Conservation (phyloP, 202 grass and related monocot species). For the Cymbopogon flexuosus region DNA sequence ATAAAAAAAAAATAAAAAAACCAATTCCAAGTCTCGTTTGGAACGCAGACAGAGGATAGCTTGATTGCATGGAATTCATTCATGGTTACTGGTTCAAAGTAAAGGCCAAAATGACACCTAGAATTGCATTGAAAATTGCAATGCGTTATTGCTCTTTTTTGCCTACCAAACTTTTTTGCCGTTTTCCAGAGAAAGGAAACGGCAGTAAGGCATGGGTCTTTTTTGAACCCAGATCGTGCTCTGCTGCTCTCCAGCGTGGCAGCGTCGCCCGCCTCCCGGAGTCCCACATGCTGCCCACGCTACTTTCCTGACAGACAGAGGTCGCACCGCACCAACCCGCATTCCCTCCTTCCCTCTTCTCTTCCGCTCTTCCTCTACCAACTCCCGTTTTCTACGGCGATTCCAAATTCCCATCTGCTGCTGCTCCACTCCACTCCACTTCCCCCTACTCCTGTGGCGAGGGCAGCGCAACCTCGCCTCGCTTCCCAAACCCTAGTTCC, state of each 20-base stretch:
- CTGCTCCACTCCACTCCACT: neutral
- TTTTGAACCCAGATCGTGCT: neutral
- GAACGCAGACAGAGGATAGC: no score
- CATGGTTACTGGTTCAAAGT: neutral
- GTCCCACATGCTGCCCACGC: neutral
- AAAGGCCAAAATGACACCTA: neutral
- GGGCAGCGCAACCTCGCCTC: neutral
- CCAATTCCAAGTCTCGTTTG: no score
- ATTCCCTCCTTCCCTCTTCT: neutral
- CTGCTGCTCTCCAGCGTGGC: neutral
- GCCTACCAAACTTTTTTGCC: neutral
- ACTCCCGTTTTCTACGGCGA: neutral
- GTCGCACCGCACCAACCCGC: neutral
- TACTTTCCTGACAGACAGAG: neutral
- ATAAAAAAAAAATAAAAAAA: no score
- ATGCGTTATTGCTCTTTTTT: no score
- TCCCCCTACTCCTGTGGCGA: neutral
- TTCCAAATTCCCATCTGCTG: constrained; percentile 27
- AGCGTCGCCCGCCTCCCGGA: neutral
- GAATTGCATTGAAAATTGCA: neutral
- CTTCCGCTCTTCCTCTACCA: neutral
- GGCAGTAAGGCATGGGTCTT: neutral
- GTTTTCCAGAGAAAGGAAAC: constrained; percentile 28
- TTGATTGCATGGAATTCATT: neutral
- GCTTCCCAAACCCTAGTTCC: constrained; percentile 29